These are phyloP conservation scores for Cryptococcus sp. DNA, from an alignment of 1,284 basidiomycete species.

Conservation along the genomic window DNA sequence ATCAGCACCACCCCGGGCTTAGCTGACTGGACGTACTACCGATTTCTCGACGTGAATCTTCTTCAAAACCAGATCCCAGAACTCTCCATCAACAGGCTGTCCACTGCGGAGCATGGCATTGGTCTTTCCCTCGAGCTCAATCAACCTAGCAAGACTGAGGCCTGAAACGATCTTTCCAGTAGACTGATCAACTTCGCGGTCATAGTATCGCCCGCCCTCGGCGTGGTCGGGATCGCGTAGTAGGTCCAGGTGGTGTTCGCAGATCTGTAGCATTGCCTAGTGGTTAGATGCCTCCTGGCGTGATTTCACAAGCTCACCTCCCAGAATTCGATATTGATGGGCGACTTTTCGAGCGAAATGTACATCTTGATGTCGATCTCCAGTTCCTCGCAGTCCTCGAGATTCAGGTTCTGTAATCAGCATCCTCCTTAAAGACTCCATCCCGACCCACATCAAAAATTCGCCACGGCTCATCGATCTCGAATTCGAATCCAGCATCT, in stretches of 20 bases:
- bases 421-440: not conserved
- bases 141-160: conserved; percentile 70
- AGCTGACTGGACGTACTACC: conserved; percentile 70
- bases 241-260: conserved; percentile 82
- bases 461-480: conserved; percentile 95
- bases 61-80: conserved; percentile 91
- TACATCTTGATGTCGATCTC: conserved; percentile 93
- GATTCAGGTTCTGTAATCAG: conserved; percentile 66
- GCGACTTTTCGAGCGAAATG: conserved; percentile 75
- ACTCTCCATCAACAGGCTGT: conserved; percentile 94
- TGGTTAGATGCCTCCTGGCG: not conserved
- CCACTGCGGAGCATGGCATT: conserved; percentile 83
- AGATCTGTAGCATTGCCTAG: conserved; percentile 94
- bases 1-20: conserved; percentile 9
- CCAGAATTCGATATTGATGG: conserved; percentile 94
- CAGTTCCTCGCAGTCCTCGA: conserved; percentile 85
- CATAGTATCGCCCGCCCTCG: conserved; percentile 38
- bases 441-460: conserved; percentile 75
- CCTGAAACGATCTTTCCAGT: conserved; percentile 40
- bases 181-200: conserved; percentile 33
- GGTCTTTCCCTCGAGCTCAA: conserved; percentile 76
- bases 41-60: conserved; percentile 97
- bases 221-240: conserved; percentile 54
- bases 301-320: conserved; percentile 64
- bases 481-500: conserved; percentile 88